Percentiles rank a stretch among this genome's conserved stretches.
phyloP scores from a whole-genome alignment of 2,329 filamentous ascomycete species.

The Sarocladium kiliense region DNA sequence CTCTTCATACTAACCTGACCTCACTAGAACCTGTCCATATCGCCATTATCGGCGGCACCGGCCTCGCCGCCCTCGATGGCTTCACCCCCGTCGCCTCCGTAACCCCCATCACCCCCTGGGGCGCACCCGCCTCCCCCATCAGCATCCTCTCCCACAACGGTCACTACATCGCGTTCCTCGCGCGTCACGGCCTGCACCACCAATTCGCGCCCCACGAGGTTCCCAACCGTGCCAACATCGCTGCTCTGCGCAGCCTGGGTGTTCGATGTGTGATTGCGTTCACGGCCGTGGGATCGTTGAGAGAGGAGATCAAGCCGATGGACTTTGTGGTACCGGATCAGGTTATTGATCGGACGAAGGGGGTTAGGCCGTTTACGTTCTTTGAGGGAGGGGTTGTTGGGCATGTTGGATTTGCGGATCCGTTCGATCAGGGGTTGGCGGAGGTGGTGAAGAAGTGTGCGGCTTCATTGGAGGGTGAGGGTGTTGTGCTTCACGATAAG shows the following conservation, averaged over 20 bases:
- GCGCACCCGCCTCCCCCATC: slow-evolving; percentile 68
- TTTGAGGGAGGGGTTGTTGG: slow-evolving; percentile 89
- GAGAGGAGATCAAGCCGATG: slow-evolving; percentile 87
- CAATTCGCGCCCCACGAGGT: slow-evolving; percentile 91
- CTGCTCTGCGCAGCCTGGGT: slow-evolving; percentile 86
- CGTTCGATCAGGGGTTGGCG: slow-evolving; percentile 77
- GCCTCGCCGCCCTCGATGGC: slow-evolving; percentile 78
- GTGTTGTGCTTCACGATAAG: slow-evolving; percentile 75
- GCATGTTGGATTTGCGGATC: slow-evolving; percentile 93
- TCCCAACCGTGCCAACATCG: slow-evolving; percentile 92
- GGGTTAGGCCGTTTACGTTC: slow-evolving; percentile 89
- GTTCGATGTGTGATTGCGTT: slow-evolving; percentile 92
- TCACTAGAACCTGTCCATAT: slow-evolving; percentile 65
- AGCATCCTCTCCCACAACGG: slow-evolving; percentile 83
- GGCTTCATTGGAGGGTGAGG: slow-evolving; percentile 70
- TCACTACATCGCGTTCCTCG: slow-evolving; percentile 83
- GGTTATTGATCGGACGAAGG: slow-evolving; percentile 96
- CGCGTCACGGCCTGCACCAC: slow-evolving; percentile 86
- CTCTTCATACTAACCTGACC: background rate
- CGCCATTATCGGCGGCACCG: slow-evolving; percentile 89
- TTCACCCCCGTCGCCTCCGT: slow-evolving; percentile 81
- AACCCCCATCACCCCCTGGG: slow-evolving; percentile 81
- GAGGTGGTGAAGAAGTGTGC: slow-evolving; percentile 75
- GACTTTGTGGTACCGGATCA: slow-evolving; percentile 97
- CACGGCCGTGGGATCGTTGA: slow-evolving; percentile 87